These are phyloP conservation scores for Alternaria arbusti DNA, from an alignment of 2,329 filamentous ascomycete species.

Conservation along the genomic window DNA sequence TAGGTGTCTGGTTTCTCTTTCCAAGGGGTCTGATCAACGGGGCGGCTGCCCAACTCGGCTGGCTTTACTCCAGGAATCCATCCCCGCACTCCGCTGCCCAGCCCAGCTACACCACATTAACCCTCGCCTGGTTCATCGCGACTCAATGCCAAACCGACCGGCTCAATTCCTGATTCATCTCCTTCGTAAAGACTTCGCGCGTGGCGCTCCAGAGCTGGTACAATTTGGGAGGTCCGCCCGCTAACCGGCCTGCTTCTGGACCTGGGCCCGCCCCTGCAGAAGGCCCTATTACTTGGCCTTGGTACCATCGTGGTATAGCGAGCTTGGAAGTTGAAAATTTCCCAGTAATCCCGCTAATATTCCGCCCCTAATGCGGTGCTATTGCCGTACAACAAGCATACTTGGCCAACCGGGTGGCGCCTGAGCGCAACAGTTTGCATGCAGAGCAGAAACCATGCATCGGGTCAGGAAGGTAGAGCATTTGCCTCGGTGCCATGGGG, in stretches of 20 bases:
- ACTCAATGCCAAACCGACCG: slow-evolving; percentile 9
- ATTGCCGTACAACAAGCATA: slow-evolving; percentile 20
- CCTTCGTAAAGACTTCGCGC: not conserved
- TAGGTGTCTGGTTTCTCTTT: not conserved
- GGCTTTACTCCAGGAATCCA: slow-evolving; percentile 22
- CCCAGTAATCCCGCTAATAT: not conserved
- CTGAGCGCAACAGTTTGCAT: slow-evolving; percentile 10
- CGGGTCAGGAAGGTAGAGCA: slow-evolving; percentile 15
- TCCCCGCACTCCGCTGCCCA: slow-evolving; percentile 16
- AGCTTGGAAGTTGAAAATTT: not conserved
- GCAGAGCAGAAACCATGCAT: slow-evolving; percentile 19
- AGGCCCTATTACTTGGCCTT: slow-evolving; percentile 4
- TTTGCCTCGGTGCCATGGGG: slow-evolving; percentile 25
- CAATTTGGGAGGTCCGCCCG: slow-evolving; percentile 21
- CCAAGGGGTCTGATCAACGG: slow-evolving; percentile 7
- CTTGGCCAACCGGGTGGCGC: slow-evolving; percentile 30
- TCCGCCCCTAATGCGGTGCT: slow-evolving; percentile 14
- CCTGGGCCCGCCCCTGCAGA: slow-evolving; percentile 21
- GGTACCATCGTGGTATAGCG: not conserved
- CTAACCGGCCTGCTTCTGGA: slow-evolving; percentile 17
- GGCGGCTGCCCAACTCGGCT: slow-evolving; percentile 12
- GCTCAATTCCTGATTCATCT: slow-evolving; percentile 12
- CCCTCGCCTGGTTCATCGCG: not conserved
- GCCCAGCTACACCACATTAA: slow-evolving; percentile 3
- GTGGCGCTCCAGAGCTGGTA: slow-evolving; percentile 9